Evolutionary conservation across 495 filamentous ascomycete species (phyloP), one percentile per base, ranked within the genome.

Genomic region (Penicillium simplicissimum): DNA sequence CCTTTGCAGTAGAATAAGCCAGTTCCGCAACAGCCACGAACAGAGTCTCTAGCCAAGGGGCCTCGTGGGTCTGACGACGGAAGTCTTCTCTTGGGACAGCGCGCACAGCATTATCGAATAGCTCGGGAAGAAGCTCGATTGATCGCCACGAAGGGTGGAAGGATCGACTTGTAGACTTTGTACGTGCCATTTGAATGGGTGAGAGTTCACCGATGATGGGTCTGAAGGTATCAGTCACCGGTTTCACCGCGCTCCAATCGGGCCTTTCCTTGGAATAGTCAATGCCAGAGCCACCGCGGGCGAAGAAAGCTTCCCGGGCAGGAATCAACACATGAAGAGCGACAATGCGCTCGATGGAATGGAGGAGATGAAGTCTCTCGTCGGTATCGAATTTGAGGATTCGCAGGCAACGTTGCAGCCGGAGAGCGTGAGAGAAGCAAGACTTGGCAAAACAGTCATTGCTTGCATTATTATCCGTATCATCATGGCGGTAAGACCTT

Each of bases 301-400:
- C 81, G 43, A 80, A 75, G 67, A 86, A 89, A 3, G 77, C 75
- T 4, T 79, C 71, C 52, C 86, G 85, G 34, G 86, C 84, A 4
- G 90, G 91, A 2, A 88, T 73, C 19, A 96, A 79, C 34, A 96
- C 78, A 75, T 92, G 87, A 31, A 82, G 81, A n/a, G 85, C 82
- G 55, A 93, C 67, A 19, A 92, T 77, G 2, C 81, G 80, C 58
- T 90, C 86, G 4, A 96, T 52, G 15, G 74, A 67, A 59, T 75
- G 74, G 14, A 78, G 59, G 7, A 81, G 71, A 31, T 72, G 70
- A 21, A 63, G 63, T 43, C 71, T 72, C 52, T 79, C 76, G 59
- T 78, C 76, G 10, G 75, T 76, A 40, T 78, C 74, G 8, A 76
- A 66, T 35, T 69, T 71, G 58, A 69, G 59, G 15, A 66, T 67